Base-by-base conservation (phyloP, 306 rosid species). In the cucumber (Cucumis sativus) region DNA sequence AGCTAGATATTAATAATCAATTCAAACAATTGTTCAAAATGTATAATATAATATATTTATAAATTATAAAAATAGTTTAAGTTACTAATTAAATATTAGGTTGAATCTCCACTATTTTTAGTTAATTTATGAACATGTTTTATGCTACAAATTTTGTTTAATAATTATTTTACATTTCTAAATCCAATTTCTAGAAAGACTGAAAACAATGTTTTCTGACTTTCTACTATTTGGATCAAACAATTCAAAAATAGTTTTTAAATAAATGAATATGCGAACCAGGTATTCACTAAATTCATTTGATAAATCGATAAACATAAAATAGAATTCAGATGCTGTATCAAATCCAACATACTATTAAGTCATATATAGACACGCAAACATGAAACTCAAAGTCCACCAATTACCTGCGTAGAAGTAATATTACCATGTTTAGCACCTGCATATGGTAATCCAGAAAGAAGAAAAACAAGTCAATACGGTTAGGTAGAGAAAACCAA, bases 351-450 rank as follows among this genome's bases (percentile, higher is more conserved):
- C 57, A 52, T 6, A 52, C 57, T 16, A 49, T 40, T 6, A 10
- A 75, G 56, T 21, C 79, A 62, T 20, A 25, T 10, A 39, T 30
- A 18, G 47, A 12, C 25, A 61, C 65, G 33, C 57, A 60, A 49
- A 21, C 75, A 72, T 33, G 18, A 79, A 64, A 28, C 59, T 54
- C n/a, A 10, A 41, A 77, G 80, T 82, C 65, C 51, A 47, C 30
- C n/a, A 84, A 64, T 75, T 92, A 91, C 99, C 97, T 89, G 86
- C 80, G 81, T 74, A 80, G 77, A 70, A 81, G 77, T 77, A 79
- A 40, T 73, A 17, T 77, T 87, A 76, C 84, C 84, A 54, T 79
- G 85, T 82, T 67, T 82, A 39, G 85, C 85, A 84, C 98, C 99
- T 95, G 75, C 84, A 84, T 64, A 79, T 77, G 39, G 78, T 74